These are phyloP conservation scores for Cadophora malorum DNA, from an alignment of 2,329 filamentous ascomycete species.

Conservation along the genomic window DNA sequence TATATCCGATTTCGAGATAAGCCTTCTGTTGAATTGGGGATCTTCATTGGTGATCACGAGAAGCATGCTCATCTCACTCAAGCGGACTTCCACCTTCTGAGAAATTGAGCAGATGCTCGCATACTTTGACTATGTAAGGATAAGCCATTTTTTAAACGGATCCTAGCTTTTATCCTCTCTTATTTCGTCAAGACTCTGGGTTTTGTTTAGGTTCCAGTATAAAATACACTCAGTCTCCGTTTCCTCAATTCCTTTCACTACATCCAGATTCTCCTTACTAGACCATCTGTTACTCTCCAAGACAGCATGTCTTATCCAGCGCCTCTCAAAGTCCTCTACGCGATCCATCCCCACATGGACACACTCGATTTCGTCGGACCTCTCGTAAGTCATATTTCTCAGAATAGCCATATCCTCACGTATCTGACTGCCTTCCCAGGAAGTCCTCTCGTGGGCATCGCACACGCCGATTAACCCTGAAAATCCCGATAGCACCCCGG, in stretches of 20 bases:
- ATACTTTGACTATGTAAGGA: neutral
- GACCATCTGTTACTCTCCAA: neutral
- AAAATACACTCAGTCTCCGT: neutral
- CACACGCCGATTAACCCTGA: slow-evolving; percentile 49
- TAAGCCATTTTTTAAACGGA: neutral
- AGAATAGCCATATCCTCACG: neutral
- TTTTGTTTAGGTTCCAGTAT: neutral
- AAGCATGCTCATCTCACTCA: neutral
- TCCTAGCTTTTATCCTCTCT: neutral
- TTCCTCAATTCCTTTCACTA: neutral
- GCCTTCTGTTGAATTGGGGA: too few relatives aligned
- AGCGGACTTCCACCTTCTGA: neutral
- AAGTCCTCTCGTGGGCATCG: slow-evolving; percentile 57
- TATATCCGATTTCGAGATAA: neutral
- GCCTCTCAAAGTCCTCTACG: slow-evolving; percentile 61
- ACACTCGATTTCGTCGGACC: slow-evolving; percentile 61
- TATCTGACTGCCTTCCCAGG: slow-evolving; percentile 35
- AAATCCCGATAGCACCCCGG: slow-evolving; percentile 35
- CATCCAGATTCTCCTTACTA: too few relatives aligned
- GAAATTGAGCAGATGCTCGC: neutral
- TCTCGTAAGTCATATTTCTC: slow-evolving; percentile 41
- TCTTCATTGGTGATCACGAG: neutral
- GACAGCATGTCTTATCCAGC: slow-evolving; percentile 19
- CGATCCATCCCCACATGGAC: slow-evolving; percentile 58
- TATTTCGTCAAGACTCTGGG: neutral